A percentile compares a stretch with the other conserved stretches of the same genome.
phyloP scores from a whole-genome alignment of 352 stramenopile genomes.

The Thraustochytrium striatum region DNA sequence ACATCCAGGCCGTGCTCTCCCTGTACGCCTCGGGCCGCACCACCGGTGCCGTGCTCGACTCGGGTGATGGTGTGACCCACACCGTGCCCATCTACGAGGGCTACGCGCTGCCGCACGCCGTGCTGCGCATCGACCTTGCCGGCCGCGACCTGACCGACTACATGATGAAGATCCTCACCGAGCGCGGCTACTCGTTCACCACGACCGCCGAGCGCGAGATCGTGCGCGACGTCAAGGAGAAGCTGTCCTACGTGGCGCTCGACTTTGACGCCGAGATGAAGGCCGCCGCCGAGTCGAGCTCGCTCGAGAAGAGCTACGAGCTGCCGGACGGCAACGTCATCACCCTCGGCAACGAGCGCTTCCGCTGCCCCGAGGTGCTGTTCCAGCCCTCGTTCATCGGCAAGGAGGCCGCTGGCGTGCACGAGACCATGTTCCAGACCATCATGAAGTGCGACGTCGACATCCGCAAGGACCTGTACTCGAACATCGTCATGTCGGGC shows the following conservation, averaged over 20 bases:
- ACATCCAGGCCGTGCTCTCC: conserved; percentile 82
- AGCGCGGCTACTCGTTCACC: conserved; percentile 74
- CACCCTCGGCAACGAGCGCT: conserved; percentile 72
- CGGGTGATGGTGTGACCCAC: conserved; percentile 81
- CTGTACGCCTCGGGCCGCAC: conserved; percentile 82
- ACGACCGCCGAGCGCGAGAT: conserved; percentile 80
- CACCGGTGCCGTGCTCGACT: conserved; percentile 80
- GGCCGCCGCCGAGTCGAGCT: conserved; percentile 63
- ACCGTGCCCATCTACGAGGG: conserved; percentile 93
- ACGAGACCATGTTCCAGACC: conserved; percentile 78
- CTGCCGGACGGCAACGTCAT: conserved; percentile 86
- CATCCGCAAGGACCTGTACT: conserved; percentile 85
- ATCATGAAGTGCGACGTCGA: conserved; percentile 97
- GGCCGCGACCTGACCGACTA: conserved; percentile 77
- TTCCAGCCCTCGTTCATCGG: conserved; percentile 76
- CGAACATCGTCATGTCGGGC: conserved; percentile 83
- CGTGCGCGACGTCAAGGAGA: conserved; percentile 96
- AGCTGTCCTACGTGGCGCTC: conserved; percentile 87
- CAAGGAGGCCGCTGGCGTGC: conserved; percentile 70
- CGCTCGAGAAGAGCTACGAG: conserved; percentile 90
- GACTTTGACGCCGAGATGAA: conserved; percentile 90
- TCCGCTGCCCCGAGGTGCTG: conserved; percentile 69
- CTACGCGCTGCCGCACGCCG: conserved; percentile 82
- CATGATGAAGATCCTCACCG: conserved; percentile 60
- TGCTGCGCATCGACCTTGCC: conserved; percentile 81